Evolutionary conservation across 2,329 filamentous ascomycete genomes (phyloP).

Genomic region (Polytolypa hystricis): DNA sequence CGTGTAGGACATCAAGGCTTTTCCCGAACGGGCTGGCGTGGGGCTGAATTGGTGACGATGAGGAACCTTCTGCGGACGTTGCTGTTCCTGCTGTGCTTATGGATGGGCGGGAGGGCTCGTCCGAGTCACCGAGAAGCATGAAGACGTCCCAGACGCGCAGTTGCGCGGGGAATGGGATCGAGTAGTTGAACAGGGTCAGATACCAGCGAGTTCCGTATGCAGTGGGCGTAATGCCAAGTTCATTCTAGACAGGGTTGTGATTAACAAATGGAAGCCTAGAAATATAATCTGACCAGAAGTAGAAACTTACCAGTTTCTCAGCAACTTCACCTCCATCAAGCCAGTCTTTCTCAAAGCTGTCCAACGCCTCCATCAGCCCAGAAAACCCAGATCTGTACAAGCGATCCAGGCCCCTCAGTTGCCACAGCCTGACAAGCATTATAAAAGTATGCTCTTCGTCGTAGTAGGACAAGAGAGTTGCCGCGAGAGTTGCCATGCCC

Average conservation of each 20-base stretch:
- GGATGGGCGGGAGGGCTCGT: slow-evolving; percentile 29
- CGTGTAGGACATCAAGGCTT: slow-evolving; percentile 79
- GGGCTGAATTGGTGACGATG: slow-evolving; percentile 10
- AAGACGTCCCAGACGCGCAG: slow-evolving; percentile 97
- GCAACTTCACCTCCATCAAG: slow-evolving; percentile 67
- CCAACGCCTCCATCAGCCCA: slow-evolving; percentile 74
- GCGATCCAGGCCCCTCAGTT: slow-evolving; percentile 70
- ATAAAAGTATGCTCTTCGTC: slow-evolving; percentile 91
- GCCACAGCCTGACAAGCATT: slow-evolving; percentile 93
- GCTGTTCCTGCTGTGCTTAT: slow-evolving; percentile 14
- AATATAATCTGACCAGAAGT: background rate
- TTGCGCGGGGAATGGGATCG: slow-evolving; percentile 86
- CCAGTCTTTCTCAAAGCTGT: slow-evolving; percentile 79
- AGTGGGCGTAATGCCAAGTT: slow-evolving; percentile 71
- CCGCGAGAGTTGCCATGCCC: slow-evolving; percentile 89
- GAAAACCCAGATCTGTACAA: slow-evolving; percentile 77
- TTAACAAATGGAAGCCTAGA: background rate
- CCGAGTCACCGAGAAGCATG: slow-evolving; percentile 74
- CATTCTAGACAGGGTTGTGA: slow-evolving; percentile 39
- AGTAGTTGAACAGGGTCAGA: slow-evolving; percentile 92
- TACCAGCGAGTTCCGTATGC: slow-evolving; percentile 98
- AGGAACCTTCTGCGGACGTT: slow-evolving; percentile 8
- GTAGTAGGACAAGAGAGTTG: slow-evolving; percentile 90
- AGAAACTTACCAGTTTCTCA: slow-evolving; percentile 58
- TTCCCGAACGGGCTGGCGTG: slow-evolving; percentile 40